A percentile compares a stretch with the other conserved stretches of the same genome.
Conservation (phyloP, 2,329 filamentous ascomycete species). For the Paecilomyces fulvus region DNA sequence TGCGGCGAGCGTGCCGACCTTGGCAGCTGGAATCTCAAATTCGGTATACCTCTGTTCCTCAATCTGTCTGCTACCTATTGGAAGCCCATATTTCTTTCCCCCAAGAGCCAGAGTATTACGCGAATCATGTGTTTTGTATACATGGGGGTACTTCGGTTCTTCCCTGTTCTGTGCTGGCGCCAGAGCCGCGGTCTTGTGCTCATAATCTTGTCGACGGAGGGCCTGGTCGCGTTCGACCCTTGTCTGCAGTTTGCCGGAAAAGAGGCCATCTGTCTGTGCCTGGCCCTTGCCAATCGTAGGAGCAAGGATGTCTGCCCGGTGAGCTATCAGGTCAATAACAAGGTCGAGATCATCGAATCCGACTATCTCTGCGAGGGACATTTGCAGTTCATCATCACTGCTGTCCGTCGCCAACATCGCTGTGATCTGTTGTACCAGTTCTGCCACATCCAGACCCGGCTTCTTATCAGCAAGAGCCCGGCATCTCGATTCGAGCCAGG, state of each 20-base stretch:
- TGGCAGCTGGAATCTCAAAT: slow-evolving; percentile 73
- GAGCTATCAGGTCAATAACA: slow-evolving; percentile 78
- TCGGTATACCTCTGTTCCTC: slow-evolving; percentile 81
- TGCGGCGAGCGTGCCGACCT: slow-evolving; percentile 63
- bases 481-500: slow-evolving; percentile 68
- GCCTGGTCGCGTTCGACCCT: slow-evolving; percentile 70
- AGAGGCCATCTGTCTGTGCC: slow-evolving; percentile 35
- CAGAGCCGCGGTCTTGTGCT: slow-evolving; percentile 72
- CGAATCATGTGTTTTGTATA: slow-evolving; percentile 75
- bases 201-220: slow-evolving; percentile 64
- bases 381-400: slow-evolving; percentile 81
- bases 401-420: slow-evolving; percentile 63
- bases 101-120: slow-evolving; percentile 75
- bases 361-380: slow-evolving; percentile 76
- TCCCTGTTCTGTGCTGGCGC: slow-evolving; percentile 61
- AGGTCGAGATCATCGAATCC: slow-evolving; percentile 92
- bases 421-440: slow-evolving; percentile 69
- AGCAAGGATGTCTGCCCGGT: slow-evolving; percentile 60
- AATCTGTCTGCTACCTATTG: slow-evolving; percentile 61
- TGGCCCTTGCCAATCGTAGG: slow-evolving; percentile 20
- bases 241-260: slow-evolving; percentile 56
- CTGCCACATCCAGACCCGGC: slow-evolving; percentile 57
- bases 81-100: slow-evolving; percentile 76
- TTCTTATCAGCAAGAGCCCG: slow-evolving; percentile 55
- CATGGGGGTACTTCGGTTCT: slow-evolving; percentile 79